Conservation (phyloP, 495 filamentous ascomycete genomes). For the Glonium stellatum region DNA sequence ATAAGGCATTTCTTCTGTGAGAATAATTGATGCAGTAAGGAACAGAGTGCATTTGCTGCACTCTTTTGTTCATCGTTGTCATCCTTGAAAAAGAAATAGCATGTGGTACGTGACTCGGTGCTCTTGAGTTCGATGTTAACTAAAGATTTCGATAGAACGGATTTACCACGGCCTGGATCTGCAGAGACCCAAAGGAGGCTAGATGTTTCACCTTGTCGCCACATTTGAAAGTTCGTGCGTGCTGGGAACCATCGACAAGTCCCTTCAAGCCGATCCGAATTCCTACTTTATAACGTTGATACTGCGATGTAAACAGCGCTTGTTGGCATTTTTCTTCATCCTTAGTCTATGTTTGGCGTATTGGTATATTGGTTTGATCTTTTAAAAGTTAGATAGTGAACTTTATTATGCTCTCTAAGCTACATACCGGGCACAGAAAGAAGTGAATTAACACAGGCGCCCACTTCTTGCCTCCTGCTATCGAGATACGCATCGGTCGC, state of each 20-base stretch:
- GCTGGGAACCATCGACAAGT: constrained; percentile 42
- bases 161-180: constrained; percentile 52
- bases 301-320: neutral
- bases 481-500: too few relatives aligned
- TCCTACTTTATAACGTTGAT: constrained; percentile 34
- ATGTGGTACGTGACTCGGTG: constrained; percentile 17
- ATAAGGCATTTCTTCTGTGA: constrained; percentile 30
- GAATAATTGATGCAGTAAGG: constrained; percentile 47
- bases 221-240: constrained; percentile 34
- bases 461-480: too few relatives aligned
- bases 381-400: neutral
- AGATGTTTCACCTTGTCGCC: constrained; percentile 27
- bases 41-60: constrained; percentile 36
- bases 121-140: constrained; percentile 32
- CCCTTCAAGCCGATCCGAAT: constrained; percentile 31
- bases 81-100: constrained; percentile 57
- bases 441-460: too few relatives aligned
- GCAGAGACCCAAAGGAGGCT: constrained; percentile 46
- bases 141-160: constrained; percentile 44
- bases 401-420: neutral
- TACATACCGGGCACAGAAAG: too few relatives aligned
- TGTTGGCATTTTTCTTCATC: neutral
- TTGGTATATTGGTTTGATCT: neutral
- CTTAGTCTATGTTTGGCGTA: neutral
- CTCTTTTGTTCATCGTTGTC: constrained; percentile 43